A percentile compares a stretch with the other conserved stretches of the same genome.
phyloP scores from a whole-genome alignment of 495 filamentous ascomycete species.

The Hypomontagnella submonticulosa region DNA sequence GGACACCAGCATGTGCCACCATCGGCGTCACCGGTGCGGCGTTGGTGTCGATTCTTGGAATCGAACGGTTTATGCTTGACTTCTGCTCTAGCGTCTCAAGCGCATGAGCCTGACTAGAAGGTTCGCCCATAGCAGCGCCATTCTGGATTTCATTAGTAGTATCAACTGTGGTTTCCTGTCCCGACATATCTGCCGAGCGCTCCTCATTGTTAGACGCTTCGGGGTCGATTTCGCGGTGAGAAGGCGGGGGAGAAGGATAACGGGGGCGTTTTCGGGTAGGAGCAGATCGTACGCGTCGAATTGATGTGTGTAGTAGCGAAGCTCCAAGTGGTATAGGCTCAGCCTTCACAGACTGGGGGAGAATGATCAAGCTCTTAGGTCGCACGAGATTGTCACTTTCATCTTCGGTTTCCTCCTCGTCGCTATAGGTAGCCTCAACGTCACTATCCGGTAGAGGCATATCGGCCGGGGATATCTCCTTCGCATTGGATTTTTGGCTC shows the following conservation, averaged over 20 bases:
- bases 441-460: constrained; percentile 76
- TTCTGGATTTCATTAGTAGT: constrained; percentile 3
- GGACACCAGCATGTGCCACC: constrained; percentile 3
- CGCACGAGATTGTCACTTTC: constrained; percentile 52
- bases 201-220: constrained; percentile 9
- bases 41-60: constrained; percentile 34
- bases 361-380: constrained; percentile 65
- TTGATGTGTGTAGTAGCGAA: constrained; percentile 19
- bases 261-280: constrained; percentile 63
- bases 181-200: not conserved
- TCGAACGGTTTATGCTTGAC: constrained; percentile 10
- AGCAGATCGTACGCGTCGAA: constrained; percentile 40
- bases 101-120: not conserved
- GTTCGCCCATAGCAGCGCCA: constrained; percentile 1
- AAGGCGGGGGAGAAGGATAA: constrained; percentile 61
- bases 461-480: constrained; percentile 63
- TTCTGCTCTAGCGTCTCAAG: constrained; percentile 11
- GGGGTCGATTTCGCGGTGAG: constrained; percentile 34
- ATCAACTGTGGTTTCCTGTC: not conserved
- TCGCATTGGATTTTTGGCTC: constrained; percentile 49
- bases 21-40: constrained; percentile 28
- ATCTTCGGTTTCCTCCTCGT: constrained; percentile 67
- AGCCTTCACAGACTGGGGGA: constrained; percentile 12
- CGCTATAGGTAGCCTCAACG: constrained; percentile 66
- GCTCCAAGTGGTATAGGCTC: constrained; percentile 6